Base-by-base conservation (phyloP, 148 eudicot genomes). In the Chenopodium quinoa region DNA sequence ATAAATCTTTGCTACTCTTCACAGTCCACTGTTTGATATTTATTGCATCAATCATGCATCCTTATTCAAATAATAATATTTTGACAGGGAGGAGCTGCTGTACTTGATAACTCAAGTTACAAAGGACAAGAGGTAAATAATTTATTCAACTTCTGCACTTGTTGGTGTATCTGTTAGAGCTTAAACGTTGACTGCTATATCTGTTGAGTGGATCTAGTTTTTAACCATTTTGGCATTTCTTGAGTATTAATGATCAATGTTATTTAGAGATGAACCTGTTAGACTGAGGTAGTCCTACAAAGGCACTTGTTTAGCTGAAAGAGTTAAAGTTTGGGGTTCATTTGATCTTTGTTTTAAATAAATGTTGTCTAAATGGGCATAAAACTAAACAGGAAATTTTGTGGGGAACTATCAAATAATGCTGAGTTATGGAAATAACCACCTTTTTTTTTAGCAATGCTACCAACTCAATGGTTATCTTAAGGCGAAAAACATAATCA, bases 51-150 rank as follows among this genome's bases (percentile, higher is more conserved):
- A 62, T 37, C 22, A 16, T 44, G 22, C 48, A n/a, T 52, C 23
- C 40, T 23, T 29, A 46, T 50, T n/a, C 14, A 74, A 63, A 19
- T 10, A 46, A 27, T 76, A 27, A 1, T 79, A 23, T 72, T 29
- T 44, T 64, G 22, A 62, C 83, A 86, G 88, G 81, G 74, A 37
- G 83, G 83, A 62, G 79, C 71, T 32, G 25, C 80, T 47, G 85
- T 48, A 56, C 75, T 68, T 80, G 81, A 77, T 27, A 56, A 81
- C 46, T 83, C 85, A 64, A 60, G 66, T 79, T 81, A 78, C 70
- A 77, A 80, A 83, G 80, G 76, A 56, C 56, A 67, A 4, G 81
- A 79, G 85, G 88, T 86, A 80, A 63, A 54, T n/a, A 69, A 11
- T 70, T n/a, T 47, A 25, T 44, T 47, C 16, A 50, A 60, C n/a